These are phyloP conservation scores for Sistotremastrum suecicum DNA, from an alignment of 768 basidiomycete genomes.

Conservation along the genomic window DNA sequence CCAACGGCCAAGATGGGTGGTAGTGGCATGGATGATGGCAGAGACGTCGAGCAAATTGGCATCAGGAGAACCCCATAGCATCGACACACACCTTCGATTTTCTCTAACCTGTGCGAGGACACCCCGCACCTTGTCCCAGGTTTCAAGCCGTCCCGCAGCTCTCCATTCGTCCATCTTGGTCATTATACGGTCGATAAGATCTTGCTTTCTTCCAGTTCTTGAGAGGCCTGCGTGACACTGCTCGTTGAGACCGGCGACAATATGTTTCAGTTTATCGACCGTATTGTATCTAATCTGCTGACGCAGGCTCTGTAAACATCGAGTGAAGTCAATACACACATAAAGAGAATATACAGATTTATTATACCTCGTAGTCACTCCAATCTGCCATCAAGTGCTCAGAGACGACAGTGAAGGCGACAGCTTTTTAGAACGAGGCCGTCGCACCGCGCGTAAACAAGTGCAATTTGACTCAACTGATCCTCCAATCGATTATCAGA, in stretches of 20 bases:
- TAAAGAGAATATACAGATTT: neutral
- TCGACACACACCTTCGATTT: constrained; percentile 46
- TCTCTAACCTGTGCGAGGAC: constrained; percentile 54
- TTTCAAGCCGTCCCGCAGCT: constrained; percentile 37
- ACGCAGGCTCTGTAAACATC: constrained; percentile 41
- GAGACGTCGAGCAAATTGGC: too few relatives aligned
- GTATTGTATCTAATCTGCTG: constrained; percentile 64
- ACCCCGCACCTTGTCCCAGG: constrained; percentile 54
- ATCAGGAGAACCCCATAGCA: neutral
- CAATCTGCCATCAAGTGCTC: constrained; percentile 19
- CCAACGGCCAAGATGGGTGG: too few relatives aligned
- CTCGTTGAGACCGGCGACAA: constrained; percentile 64
- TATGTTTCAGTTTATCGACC: constrained; percentile 76
- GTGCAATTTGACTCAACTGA: neutral
- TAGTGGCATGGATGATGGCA: too few relatives aligned
- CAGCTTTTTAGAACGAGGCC: constrained; percentile 35
- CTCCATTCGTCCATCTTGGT: constrained; percentile 47
- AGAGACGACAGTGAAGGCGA: constrained; percentile 18
- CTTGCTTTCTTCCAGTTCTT: constrained; percentile 78
- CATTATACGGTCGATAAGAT: constrained; percentile 67
- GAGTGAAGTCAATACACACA: neutral
- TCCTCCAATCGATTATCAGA: constrained; percentile 20
- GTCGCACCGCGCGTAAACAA: neutral
- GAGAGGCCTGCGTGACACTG: constrained; percentile 54
- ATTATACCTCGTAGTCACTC: constrained; percentile 60